A percentile compares a stretch with the other conserved stretches of the same genome.
Conservation (phyloP, 1,284 basidiomycete genomes). For the Termitomyces sp. region DNA sequence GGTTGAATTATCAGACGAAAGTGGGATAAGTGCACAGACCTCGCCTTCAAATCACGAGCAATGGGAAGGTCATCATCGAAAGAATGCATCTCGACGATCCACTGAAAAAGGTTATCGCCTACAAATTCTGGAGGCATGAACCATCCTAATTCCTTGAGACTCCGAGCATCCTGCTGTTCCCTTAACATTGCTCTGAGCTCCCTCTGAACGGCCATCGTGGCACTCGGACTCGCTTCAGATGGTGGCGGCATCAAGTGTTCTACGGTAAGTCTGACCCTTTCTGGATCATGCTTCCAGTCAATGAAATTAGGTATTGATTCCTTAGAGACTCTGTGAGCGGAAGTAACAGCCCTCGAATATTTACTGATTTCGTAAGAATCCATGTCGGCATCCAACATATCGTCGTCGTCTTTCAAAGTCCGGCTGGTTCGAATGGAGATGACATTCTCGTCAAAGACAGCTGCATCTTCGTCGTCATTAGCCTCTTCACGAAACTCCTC, state of each 20-base stretch:
- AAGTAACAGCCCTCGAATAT: conserved; percentile 14
- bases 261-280: conserved; percentile 40
- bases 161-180: conserved; percentile 46
- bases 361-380: conserved; percentile 19
- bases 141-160: conserved; percentile 54
- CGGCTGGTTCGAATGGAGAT: conserved; percentile 10
- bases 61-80: conserved; percentile 52
- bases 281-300: conserved; percentile 51
- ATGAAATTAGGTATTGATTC: conserved; percentile 19
- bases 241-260: conserved; percentile 50
- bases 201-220: conserved; percentile 48
- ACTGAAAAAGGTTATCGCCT: conserved; percentile 61
- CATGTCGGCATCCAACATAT: conserved; percentile 17
- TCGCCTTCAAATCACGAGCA: conserved; percentile 46
- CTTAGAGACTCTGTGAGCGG: not conserved
- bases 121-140: conserved; percentile 54
- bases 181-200: conserved; percentile 51
- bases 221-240: conserved; percentile 40
- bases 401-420: conserved; percentile 12
- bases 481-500: conserved; percentile 36
- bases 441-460: conserved; percentile 32
- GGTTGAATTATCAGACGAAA: not conserved
- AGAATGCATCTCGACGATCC: conserved; percentile 65
- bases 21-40: conserved; percentile 28
- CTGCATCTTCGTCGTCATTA: conserved; percentile 45